Evolutionary conservation across 2,329 filamentous ascomycete genomes (phyloP).

Genomic region (Boeremia lycopersici): DNA sequence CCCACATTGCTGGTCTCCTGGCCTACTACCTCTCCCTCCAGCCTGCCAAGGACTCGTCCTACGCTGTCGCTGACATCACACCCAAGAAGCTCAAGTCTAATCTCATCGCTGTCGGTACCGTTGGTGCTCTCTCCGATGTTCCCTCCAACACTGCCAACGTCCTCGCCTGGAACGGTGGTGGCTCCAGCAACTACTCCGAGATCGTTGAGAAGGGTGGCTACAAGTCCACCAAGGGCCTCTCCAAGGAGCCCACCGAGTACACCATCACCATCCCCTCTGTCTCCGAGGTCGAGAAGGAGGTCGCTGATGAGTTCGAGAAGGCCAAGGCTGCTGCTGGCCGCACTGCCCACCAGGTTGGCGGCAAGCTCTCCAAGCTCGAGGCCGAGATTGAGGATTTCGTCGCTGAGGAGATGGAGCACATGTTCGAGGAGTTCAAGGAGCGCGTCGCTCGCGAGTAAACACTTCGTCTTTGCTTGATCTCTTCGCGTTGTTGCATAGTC

Average conservation of each 20-base stretch:
- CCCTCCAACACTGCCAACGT: conserved; percentile 88
- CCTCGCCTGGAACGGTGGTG: conserved; percentile 98
- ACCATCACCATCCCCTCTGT: conserved; percentile 47
- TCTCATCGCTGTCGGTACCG: conserved; percentile 82
- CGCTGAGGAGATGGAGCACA: conserved; percentile 56
- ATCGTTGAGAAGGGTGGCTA: conserved; percentile 79
- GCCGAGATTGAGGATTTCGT: conserved; percentile 55
- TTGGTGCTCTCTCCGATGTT: conserved; percentile 78
- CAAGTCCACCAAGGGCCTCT: conserved; percentile 52
- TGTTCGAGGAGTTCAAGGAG: conserved; percentile 60
- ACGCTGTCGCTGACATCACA: conserved; percentile 85
- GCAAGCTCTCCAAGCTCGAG: conserved; percentile 55
- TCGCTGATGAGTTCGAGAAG: conserved; percentile 44
- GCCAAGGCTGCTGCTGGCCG: conserved; percentile 47
- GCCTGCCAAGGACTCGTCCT: conserved; percentile 87
- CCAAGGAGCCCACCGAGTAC: conserved; percentile 47
- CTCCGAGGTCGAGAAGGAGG: conserved; percentile 45
- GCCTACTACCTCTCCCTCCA: conserved; percentile 98
- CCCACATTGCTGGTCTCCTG: conserved; percentile 82
- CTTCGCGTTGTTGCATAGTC: conserved; percentile 10
- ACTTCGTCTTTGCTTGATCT: not conserved
- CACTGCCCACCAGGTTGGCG: conserved; percentile 51
- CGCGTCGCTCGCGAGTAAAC: conserved; percentile 43
- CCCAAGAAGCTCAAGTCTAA: conserved; percentile 93
- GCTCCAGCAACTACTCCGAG: conserved; percentile 85